Percentiles rank a stretch among this genome's conserved stretches.
These are phyloP conservation scores for Vitis cinerea DNA, from an alignment of 164 flowering plant species.

Conservation along the genomic window DNA sequence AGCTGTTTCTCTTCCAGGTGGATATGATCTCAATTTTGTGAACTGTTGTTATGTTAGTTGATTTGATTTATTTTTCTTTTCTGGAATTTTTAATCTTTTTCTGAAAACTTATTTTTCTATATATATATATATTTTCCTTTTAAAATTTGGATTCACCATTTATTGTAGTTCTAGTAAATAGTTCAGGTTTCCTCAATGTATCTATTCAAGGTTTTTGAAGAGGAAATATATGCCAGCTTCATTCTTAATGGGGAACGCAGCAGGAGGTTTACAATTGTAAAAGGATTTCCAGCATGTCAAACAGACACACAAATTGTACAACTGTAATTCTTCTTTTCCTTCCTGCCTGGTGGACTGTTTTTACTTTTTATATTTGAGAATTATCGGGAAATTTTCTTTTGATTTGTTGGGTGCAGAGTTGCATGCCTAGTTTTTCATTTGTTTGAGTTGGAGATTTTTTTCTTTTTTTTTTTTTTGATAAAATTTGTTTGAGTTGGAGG, in stretches of 20 bases:
- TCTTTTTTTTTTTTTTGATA: too few relatives aligned
- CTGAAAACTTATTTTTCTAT: background rate
- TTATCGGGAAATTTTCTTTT: too few relatives aligned
- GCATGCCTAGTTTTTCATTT: too few relatives aligned
- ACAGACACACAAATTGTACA: constrained; percentile 5
- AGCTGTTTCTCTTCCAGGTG: background rate
- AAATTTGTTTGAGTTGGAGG: background rate
- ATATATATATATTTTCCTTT: background rate
- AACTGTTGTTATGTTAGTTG: background rate
- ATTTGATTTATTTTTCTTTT: background rate
- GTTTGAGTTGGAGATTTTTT: background rate
- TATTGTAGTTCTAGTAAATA: constrained; percentile 10
- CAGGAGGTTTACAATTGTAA: constrained; percentile 4
- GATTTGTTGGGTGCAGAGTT: too few relatives aligned
- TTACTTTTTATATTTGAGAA: background rate
- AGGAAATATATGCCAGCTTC: constrained; percentile 4
- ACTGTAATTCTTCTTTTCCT: background rate
- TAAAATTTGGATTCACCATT: background rate
- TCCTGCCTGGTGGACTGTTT: background rate
- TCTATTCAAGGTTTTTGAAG: constrained; percentile 5
- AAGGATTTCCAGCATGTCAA: constrained; percentile 1
- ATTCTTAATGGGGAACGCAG: constrained; percentile 1
- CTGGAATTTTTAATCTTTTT: too few relatives aligned
- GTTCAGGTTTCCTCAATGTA: constrained; percentile 10
- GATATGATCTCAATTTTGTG: background rate